Evolutionary conservation across 257 asterid species (phyloP), one percentile per base, ranked within the genome.

Genomic region (Orobanche coerulescens): DNA sequence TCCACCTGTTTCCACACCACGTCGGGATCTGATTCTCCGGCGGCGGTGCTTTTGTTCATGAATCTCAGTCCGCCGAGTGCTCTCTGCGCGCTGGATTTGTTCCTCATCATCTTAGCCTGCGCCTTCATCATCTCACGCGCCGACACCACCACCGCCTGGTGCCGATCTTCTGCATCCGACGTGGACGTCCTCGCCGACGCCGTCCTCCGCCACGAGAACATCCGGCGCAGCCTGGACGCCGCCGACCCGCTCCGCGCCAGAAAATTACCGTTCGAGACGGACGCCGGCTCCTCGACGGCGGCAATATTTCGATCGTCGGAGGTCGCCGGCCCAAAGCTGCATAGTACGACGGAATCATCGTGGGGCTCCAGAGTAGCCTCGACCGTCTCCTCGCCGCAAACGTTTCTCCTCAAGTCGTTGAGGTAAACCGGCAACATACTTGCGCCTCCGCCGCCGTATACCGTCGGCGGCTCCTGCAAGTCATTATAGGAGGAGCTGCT

Each of bases 341-440:
- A 67, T 16, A 71, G 6, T 4, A 75, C 81, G 33, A 79, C 72
- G 8, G 96, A 78, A 36, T 74, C 71, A 13, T 76, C 86, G 28
- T 81, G 95, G 8, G 87, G 76, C 81, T 91, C 95, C n/a, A 91
- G 78, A 53, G 94, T 87, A 8, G 87, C 87, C 58, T 87, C 90
- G 4, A 87, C 95, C 62, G 83, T 81, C 33, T 91, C 95, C 16
- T 79, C 74, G 4, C 53, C 73, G 7, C 2, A 4, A 0, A 18
- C 4, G 60, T 81, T 79, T 18, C 79, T 52, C 52, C 83, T 58
- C 70, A 90, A 49, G 66, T 85, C 96, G 25, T 81, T 74, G 76
- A 87, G 89, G 75, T 83, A 83, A 19, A 73, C 69, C 55, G 97
- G 97, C 68, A 90, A 73, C 97, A 90, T 90, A n/a, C n/a, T n/a